Evolutionary conservation across 306 rosid genomes (phyloP).

Genomic region (Trifolium subterraneum): DNA sequence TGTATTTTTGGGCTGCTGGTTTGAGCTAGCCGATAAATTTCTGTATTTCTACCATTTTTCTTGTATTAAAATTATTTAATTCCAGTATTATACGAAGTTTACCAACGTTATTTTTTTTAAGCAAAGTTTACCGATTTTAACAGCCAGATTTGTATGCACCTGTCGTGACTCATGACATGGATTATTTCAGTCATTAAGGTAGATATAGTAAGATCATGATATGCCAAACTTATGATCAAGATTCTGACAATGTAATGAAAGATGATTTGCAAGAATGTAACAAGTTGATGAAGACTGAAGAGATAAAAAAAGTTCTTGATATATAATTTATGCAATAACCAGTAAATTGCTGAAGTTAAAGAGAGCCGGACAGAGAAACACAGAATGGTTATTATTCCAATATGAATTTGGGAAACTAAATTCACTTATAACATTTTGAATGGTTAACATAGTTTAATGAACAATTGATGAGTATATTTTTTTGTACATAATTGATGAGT

Average conservation of each 20-base stretch:
- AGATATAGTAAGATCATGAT: not conserved
- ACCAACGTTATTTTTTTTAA: constrained; percentile 31
- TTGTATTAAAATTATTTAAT: constrained; percentile 46
- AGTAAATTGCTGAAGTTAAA: not conserved
- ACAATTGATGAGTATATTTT: no score
- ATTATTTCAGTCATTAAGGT: constrained; percentile 11
- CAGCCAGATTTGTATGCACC: constrained; percentile 36
- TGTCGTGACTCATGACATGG: constrained; percentile 15
- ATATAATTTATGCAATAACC: not conserved
- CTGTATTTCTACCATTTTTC: constrained; percentile 54
- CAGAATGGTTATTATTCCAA: not conserved
- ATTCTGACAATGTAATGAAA: not conserved
- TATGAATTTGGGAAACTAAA: not conserved
- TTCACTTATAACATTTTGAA: no score
- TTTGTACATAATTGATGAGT: no score
- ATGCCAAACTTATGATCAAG: not conserved
- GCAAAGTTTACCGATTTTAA: constrained; percentile 34
- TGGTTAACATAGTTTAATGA: not conserved
- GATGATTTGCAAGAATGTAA: not conserved
- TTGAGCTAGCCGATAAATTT: constrained; percentile 56
- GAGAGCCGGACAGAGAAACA: no score
- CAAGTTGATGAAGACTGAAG: not conserved
- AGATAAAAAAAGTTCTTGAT: not conserved
- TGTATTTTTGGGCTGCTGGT: constrained; percentile 67
- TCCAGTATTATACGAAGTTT: constrained; percentile 50